Evolutionary conservation across 2,329 filamentous ascomycete genomes (phyloP).

Genomic region (Grosmannia clavigera): DNA sequence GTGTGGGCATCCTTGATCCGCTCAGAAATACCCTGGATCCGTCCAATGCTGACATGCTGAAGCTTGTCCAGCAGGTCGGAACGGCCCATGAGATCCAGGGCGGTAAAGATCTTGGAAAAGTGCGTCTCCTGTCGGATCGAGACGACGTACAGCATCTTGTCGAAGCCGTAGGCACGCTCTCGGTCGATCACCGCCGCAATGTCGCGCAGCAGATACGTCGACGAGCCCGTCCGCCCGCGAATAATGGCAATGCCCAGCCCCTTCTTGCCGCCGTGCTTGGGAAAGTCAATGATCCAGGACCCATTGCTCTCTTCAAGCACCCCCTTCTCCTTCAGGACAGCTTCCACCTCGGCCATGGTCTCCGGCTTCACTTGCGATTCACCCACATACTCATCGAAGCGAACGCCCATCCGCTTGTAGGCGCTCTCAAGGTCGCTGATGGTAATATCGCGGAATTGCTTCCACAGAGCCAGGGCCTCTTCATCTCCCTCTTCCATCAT

Average conservation of each 20-base stretch:
- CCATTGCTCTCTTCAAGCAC: constrained; percentile 47
- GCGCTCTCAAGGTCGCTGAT: too few relatives aligned
- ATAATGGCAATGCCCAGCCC: constrained; percentile 52
- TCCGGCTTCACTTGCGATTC: too few relatives aligned
- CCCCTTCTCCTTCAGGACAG: too few relatives aligned
- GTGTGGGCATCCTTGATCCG: too few relatives aligned
- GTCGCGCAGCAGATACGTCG: constrained; percentile 57
- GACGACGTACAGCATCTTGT: constrained; percentile 28
- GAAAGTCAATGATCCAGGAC: constrained; percentile 56
- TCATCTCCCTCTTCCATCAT: too few relatives aligned
- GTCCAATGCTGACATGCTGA: not conserved
- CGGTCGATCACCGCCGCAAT: constrained; percentile 54
- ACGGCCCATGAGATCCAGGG: constrained; percentile 23
- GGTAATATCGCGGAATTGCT: too few relatives aligned
- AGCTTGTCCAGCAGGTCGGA: constrained; percentile 20
- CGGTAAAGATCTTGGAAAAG: constrained; percentile 21
- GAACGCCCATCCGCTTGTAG: too few relatives aligned
- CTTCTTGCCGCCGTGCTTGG: constrained; percentile 46
- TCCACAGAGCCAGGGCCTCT: too few relatives aligned
- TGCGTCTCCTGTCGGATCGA: constrained; percentile 22
- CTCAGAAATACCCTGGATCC: too few relatives aligned
- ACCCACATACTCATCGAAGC: too few relatives aligned
- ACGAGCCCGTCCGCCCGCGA: constrained; percentile 49
- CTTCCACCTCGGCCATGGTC: too few relatives aligned
- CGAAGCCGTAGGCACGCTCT: constrained; percentile 33